phyloP scores from a whole-genome alignment of 164 flowering plant species.

The Echeveria elegans region DNA sequence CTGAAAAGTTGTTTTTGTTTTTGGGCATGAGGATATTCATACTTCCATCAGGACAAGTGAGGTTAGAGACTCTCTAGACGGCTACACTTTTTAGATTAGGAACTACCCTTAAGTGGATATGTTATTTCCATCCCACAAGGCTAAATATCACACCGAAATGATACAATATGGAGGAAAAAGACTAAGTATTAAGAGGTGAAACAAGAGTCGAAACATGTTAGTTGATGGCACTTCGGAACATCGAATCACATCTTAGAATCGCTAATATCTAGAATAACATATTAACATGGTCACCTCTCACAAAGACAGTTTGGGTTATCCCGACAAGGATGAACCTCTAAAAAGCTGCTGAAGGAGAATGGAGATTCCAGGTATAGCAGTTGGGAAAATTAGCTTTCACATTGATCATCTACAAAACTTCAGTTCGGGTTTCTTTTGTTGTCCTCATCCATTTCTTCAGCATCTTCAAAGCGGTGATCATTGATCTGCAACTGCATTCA shows the following conservation, averaged over 20 bases:
- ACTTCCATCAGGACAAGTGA: not conserved
- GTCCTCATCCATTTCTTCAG: conserved; percentile 62
- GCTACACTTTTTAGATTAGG: not conserved
- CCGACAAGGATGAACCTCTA: too few species aligned
- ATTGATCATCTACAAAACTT: conserved; percentile 13
- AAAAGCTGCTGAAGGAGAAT: too few species aligned
- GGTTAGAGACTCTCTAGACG: not conserved
- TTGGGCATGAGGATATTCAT: not conserved
- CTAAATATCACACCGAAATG: too few species aligned
- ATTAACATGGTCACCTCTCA: too few species aligned
- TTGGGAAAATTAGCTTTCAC: too few species aligned
- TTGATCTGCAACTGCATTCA: conserved; percentile 65
- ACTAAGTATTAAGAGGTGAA: too few species aligned
- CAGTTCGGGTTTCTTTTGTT: conserved; percentile 25
- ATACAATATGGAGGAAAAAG: too few species aligned
- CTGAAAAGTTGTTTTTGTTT: not conserved
- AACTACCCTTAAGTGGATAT: not conserved
- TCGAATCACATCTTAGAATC: not conserved
- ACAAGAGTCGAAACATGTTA: not conserved
- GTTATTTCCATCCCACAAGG: not conserved
- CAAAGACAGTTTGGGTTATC: too few species aligned
- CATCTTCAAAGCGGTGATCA: conserved; percentile 82
- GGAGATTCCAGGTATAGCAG: too few species aligned
- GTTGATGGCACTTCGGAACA: not conserved
- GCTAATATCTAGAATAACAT: too few species aligned